These are phyloP conservation scores for Xylaria sp. DNA, from an alignment of 2,329 filamentous ascomycete genomes.

Conservation along the genomic window DNA sequence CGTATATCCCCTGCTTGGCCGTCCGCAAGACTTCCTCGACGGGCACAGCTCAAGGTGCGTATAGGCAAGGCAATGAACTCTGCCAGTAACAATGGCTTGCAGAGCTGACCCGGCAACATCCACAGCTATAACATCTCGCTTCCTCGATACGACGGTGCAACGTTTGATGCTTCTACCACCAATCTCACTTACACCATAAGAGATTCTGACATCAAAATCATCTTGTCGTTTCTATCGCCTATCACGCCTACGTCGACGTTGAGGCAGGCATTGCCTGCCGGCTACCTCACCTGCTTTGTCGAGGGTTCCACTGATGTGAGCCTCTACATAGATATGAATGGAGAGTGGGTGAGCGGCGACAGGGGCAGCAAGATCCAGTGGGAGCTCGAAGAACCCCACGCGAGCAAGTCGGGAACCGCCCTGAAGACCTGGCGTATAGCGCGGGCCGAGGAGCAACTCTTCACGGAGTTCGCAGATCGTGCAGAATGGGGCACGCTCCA, in stretches of 20 bases:
- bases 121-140: conserved; percentile 53
- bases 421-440: conserved; percentile 75
- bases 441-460: conserved; percentile 70
- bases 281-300: conserved; percentile 78
- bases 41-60: conserved; percentile 38
- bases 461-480: conserved; percentile 78
- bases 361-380: conserved; percentile 75
- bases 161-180: conserved; percentile 61
- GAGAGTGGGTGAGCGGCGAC: conserved; percentile 85
- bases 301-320: conserved; percentile 72
- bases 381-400: conserved; percentile 64
- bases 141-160: conserved; percentile 57
- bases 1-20: conserved; percentile 63
- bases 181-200: conserved; percentile 60
- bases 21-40: conserved; percentile 60
- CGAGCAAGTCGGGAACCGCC: conserved; percentile 47
- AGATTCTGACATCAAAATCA: conserved; percentile 52
- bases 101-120: conserved; percentile 12
- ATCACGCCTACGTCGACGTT: conserved; percentile 84
- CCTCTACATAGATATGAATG: conserved; percentile 75
- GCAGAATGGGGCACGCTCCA: conserved; percentile 86
- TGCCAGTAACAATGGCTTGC: neutral
- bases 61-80: neutral
- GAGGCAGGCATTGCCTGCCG: conserved; percentile 83
- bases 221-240: conserved; percentile 73